Evolutionary conservation across 1,139 yeast species (phyloP).

Genomic region (Diutina mesorugosa): DNA sequence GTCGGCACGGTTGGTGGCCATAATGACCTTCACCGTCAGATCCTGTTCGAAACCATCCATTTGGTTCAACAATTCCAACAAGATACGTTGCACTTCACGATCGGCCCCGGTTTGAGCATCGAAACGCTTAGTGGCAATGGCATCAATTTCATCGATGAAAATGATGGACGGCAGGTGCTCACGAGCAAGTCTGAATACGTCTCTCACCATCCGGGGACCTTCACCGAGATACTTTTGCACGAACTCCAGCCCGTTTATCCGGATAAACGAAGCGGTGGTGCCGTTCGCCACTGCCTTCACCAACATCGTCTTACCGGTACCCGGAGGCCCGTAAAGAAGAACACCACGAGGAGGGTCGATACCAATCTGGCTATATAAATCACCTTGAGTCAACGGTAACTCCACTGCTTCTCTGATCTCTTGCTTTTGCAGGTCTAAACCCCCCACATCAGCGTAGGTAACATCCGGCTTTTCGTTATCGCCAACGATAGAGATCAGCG

Average conservation of each 20-base stretch:
- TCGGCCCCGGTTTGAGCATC: slow-evolving; percentile 99
- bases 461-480: slow-evolving; percentile 91
- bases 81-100: slow-evolving; percentile 96
- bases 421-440: slow-evolving; percentile 97
- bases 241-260: slow-evolving; percentile 96
- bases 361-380: slow-evolving; percentile 92
- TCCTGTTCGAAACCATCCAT: slow-evolving; percentile 99
- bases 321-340: slow-evolving; percentile 94
- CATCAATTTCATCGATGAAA: slow-evolving; percentile 96
- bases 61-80: slow-evolving; percentile 90
- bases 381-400: slow-evolving; percentile 86
- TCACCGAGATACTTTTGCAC: slow-evolving; percentile 98
- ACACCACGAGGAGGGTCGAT: slow-evolving; percentile 99
- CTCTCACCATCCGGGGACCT: slow-evolving; percentile 99
- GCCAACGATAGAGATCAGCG: slow-evolving; percentile 88
- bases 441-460: slow-evolving; percentile 91
- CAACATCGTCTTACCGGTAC: slow-evolving; percentile 98
- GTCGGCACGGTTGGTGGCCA: slow-evolving; percentile 99
- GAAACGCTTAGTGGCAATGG: slow-evolving; percentile 97
- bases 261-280: slow-evolving; percentile 88
- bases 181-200: slow-evolving; percentile 91
- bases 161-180: slow-evolving; percentile 96
- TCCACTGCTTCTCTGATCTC: slow-evolving; percentile 98
- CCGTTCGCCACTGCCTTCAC: slow-evolving; percentile 98
- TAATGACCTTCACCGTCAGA: slow-evolving; percentile 90